Percentiles rank a stretch among this genome's conserved stretches.
Evolutionary conservation across 2,329 filamentous ascomycete species (phyloP).

Genomic region (Xylogone sp.): DNA sequence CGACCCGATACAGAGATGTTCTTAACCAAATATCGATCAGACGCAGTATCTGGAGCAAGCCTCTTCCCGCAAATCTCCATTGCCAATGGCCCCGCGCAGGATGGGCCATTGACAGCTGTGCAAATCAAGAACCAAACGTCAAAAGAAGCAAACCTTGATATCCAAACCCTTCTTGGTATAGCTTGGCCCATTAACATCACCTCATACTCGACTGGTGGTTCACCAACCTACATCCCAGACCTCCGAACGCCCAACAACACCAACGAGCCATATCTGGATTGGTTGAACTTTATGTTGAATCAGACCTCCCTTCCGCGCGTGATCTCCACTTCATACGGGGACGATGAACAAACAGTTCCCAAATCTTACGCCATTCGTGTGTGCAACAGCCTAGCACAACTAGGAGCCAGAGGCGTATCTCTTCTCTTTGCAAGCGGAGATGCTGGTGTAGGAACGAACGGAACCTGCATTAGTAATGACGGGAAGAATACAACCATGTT

Average conservation of each 20-base stretch:
- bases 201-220: constrained; percentile 54
- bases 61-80: constrained; percentile 15
- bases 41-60: neutral
- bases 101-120: constrained; percentile 9
- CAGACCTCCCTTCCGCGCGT: constrained; percentile 54
- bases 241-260: constrained; percentile 42
- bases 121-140: constrained; percentile 9
- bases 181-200: constrained; percentile 49
- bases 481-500: constrained; percentile 52
- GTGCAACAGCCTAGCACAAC: constrained; percentile 60
- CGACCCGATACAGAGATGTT: constrained; percentile 22
- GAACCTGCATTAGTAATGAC: constrained; percentile 53
- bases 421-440: constrained; percentile 59
- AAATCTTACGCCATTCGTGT: constrained; percentile 55
- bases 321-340: constrained; percentile 63
- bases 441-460: constrained; percentile 35
- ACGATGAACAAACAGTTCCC: constrained; percentile 63
- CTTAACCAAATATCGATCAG: constrained; percentile 7
- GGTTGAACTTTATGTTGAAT: constrained; percentile 54
- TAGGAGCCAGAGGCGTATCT: constrained; percentile 64
- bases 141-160: constrained; percentile 56
- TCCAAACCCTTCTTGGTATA: constrained; percentile 52
- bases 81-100: constrained; percentile 20
- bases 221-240: constrained; percentile 31
- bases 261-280: constrained; percentile 67